Evolutionary conservation across 805 yeast species (phyloP).

Genomic region (Metschnikowia koreensis): DNA sequence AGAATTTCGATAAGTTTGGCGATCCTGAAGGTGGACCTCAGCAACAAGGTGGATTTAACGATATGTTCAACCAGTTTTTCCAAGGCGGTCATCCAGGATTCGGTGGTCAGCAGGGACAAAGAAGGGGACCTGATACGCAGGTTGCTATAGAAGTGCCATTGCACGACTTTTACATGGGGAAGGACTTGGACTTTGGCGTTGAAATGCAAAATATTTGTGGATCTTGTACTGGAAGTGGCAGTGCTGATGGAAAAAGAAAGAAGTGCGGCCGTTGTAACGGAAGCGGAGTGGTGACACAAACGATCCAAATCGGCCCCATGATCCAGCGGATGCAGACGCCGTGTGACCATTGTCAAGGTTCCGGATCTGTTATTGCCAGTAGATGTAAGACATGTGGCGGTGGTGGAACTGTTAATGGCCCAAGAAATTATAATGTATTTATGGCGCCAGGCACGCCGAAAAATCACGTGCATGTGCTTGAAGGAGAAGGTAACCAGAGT

Average conservation of each 20-base stretch:
- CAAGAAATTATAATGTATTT: conserved; percentile 57
- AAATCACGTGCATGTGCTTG: conserved; percentile 53
- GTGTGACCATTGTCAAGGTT: conserved; percentile 80
- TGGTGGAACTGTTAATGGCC: conserved; percentile 53
- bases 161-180: conserved; percentile 71
- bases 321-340: conserved; percentile 76
- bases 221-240: conserved; percentile 80
- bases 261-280: conserved; percentile 74
- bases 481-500: conserved; percentile 78
- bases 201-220: conserved; percentile 74
- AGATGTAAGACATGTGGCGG: conserved; percentile 75
- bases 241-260: conserved; percentile 70
- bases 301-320: conserved; percentile 85
- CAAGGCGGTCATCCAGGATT: conserved; percentile 21
- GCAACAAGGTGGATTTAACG: conserved; percentile 38
- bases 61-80: conserved; percentile 60
- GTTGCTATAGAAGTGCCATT: conserved; percentile 57
- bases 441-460: conserved; percentile 71
- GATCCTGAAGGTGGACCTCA: conserved; percentile 51
- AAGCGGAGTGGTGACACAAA: conserved; percentile 60
- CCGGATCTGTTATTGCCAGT: conserved; percentile 63
- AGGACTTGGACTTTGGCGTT: conserved; percentile 54
- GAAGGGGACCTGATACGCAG: conserved; percentile 61
- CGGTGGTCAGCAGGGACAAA: conserved; percentile 41
- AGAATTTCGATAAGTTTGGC: conserved; percentile 73